Conservation (phyloP, 1,284 basidiomycete species). For the Puccinia coronata region DNA sequence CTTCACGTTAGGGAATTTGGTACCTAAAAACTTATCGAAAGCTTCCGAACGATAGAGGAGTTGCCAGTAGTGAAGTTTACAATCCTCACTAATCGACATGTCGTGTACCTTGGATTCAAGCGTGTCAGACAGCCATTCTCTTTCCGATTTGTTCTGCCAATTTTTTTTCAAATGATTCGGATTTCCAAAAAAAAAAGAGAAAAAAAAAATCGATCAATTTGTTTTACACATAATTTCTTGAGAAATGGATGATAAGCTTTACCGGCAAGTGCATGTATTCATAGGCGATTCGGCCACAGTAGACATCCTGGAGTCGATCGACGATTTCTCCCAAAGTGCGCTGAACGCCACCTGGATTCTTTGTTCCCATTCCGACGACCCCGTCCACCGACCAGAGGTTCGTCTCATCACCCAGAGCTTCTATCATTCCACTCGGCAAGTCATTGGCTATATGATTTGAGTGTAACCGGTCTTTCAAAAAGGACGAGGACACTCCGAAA, state of each 20-base stretch:
- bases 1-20: slow-evolving; percentile 79
- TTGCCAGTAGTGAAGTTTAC: slow-evolving; percentile 67
- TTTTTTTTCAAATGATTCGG: not conserved
- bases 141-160: slow-evolving; percentile 36
- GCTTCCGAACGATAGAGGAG: slow-evolving; percentile 74
- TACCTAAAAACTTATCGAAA: slow-evolving; percentile 76
- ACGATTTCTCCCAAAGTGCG: slow-evolving; percentile 35
- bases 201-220: too few relatives aligned
- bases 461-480: slow-evolving; percentile 13
- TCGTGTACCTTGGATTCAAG: slow-evolving; percentile 26
- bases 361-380: slow-evolving; percentile 35
- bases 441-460: slow-evolving; percentile 24
- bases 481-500: slow-evolving; percentile 61
- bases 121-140: slow-evolving; percentile 28
- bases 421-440: slow-evolving; percentile 57
- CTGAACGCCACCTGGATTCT: not conserved
- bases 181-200: not conserved
- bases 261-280: slow-evolving; percentile 40
- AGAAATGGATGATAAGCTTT: not conserved
- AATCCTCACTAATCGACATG: slow-evolving; percentile 51
- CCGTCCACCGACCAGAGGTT: slow-evolving; percentile 33
- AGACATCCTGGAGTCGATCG: slow-evolving; percentile 25
- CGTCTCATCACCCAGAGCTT: slow-evolving; percentile 54
- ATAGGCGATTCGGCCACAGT: slow-evolving; percentile 33
- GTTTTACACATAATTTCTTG: too few relatives aligned